These are phyloP conservation scores for Yarrowia sp. DNA, from an alignment of 805 yeast species.

Conservation along the genomic window DNA sequence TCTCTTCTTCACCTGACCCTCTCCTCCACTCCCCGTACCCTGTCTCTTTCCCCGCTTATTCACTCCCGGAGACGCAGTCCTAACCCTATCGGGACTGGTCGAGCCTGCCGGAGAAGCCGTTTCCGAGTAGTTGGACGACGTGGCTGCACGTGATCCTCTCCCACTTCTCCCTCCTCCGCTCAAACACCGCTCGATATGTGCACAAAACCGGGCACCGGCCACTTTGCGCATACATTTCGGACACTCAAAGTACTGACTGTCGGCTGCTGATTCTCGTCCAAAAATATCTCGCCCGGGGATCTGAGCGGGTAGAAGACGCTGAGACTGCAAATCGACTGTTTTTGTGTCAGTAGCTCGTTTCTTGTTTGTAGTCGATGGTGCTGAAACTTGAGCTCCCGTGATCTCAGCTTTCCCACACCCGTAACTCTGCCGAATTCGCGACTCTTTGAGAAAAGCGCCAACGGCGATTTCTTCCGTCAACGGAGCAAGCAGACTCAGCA, in stretches of 20 bases:
- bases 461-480: constrained; percentile 50
- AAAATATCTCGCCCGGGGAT: constrained; percentile 53
- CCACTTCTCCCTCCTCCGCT: constrained; percentile 60
- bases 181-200: constrained; percentile 87
- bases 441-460: constrained; percentile 50
- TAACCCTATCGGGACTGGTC: constrained; percentile 21
- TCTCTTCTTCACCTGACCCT: constrained; percentile 18
- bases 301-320: constrained; percentile 43
- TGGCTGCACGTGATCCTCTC: constrained; percentile 28
- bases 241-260: constrained; percentile 74
- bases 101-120: constrained; percentile 20
- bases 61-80: constrained; percentile 22
- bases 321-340: constrained; percentile 22
- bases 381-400: constrained; percentile 40
- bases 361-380: constrained; percentile 10
- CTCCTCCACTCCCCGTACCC: background rate
- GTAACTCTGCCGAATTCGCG: constrained; percentile 47
- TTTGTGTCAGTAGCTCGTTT: constrained; percentile 43
- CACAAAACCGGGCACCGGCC: constrained; percentile 91
- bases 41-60: constrained; percentile 12
- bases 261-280: constrained; percentile 55
- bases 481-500: constrained; percentile 47
- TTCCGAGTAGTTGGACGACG: constrained; percentile 27
- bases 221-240: constrained; percentile 82
- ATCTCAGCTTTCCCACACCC: constrained; percentile 46